Evolutionary conservation across 768 basidiomycete species (phyloP).

Genomic region (Flagelloscypha sp.): DNA sequence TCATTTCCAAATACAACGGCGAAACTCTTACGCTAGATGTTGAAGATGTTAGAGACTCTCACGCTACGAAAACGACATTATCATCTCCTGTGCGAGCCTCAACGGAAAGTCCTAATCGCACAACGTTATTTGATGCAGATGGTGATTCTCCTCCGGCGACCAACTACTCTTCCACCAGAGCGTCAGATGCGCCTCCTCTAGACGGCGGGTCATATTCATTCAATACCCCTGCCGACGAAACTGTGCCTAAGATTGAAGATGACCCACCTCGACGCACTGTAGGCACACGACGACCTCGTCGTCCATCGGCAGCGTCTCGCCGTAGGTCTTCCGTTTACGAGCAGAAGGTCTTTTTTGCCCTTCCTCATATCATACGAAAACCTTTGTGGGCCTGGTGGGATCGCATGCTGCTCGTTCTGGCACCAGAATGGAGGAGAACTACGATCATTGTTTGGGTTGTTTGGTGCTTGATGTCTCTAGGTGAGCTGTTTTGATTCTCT

Average conservation of each 20-base stretch:
- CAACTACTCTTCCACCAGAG: slow-evolving; percentile 21
- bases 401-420: slow-evolving; percentile 60
- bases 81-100: slow-evolving; percentile 6
- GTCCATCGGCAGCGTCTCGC: slow-evolving; percentile 7
- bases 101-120: neutral
- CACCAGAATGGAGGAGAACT: slow-evolving; percentile 67
- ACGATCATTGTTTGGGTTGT: slow-evolving; percentile 72
- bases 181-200: slow-evolving; percentile 2
- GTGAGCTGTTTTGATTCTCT: slow-evolving; percentile 30
- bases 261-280: slow-evolving; percentile 10
- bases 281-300: slow-evolving; percentile 3
- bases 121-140: slow-evolving; percentile 13
- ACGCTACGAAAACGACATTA: no score
- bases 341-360: slow-evolving; percentile 29
- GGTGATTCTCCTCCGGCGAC: slow-evolving; percentile 15
- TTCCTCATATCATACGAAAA: slow-evolving; percentile 48
- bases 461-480: slow-evolving; percentile 74
- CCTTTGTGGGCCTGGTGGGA: slow-evolving; percentile 65
- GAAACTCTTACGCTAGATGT: slow-evolving; percentile 56
- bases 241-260: slow-evolving; percentile 13
- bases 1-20: slow-evolving; percentile 85
- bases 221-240: slow-evolving; percentile 17
- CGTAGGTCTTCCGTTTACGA: slow-evolving; percentile 38
- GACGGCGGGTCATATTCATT: slow-evolving; percentile 11
- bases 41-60: slow-evolving; percentile 56